These are phyloP conservation scores for Boletellus emodensis DNA, from an alignment of 768 basidiomycete genomes.

Conservation along the genomic window DNA sequence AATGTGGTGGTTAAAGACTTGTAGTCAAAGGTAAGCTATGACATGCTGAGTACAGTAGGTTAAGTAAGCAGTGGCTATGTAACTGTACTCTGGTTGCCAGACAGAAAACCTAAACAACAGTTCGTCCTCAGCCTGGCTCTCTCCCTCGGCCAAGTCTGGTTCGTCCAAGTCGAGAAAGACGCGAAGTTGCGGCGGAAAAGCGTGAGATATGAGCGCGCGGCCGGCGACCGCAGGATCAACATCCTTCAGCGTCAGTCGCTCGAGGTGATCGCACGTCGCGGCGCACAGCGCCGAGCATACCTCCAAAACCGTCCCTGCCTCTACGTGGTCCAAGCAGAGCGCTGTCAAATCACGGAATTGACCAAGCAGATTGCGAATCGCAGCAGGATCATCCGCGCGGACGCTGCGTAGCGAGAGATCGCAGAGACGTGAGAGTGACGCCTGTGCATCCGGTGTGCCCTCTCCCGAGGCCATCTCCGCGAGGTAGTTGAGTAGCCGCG, in stretches of 20 bases:
- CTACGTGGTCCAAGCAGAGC: constrained; percentile 10
- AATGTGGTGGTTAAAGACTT: no score
- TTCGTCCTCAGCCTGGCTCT: not conserved
- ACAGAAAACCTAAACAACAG: no score
- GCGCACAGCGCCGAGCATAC: constrained; percentile 4
- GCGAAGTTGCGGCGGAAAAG: constrained; percentile 9
- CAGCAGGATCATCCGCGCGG: not conserved
- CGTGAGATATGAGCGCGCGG: constrained; percentile 1
- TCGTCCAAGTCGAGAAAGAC: constrained; percentile 17
- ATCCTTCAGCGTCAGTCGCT: constrained; percentile 12
- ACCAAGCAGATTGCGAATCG: constrained; percentile 5
- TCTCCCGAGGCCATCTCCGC: not conserved
- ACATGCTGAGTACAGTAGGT: no score
- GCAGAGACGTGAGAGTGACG: constrained; percentile 2
- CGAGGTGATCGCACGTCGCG: constrained; percentile 4
- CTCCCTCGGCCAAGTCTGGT: not conserved
- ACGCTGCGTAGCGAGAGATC: constrained; percentile 12
- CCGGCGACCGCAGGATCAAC: not conserved
- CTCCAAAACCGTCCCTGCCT: not conserved
- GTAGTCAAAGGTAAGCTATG: no score
- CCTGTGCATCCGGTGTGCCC: not conserved
- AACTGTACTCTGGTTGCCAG: no score
- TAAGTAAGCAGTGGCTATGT: no score
- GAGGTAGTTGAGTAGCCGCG: constrained; percentile 36
- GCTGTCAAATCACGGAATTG: not conserved